Evolutionary conservation across 805 yeast species (phyloP).

Genomic region (Pichia gijzeniarum): DNA sequence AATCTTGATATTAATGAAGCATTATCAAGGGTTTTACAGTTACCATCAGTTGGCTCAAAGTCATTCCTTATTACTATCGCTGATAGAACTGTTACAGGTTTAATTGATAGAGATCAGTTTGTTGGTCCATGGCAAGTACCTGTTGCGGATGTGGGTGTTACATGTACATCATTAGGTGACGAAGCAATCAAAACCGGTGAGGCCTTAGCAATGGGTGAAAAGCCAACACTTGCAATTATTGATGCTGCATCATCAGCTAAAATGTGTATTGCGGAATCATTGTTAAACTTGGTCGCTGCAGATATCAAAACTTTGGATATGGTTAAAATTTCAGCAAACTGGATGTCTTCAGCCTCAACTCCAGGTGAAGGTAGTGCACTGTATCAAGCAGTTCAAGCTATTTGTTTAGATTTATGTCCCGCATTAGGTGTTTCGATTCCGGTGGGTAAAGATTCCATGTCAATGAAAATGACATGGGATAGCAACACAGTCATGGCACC

Average conservation of each 20-base stretch:
- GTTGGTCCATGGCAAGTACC: constrained; percentile 99
- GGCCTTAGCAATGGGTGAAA: constrained; percentile 96
- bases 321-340: constrained; percentile 89
- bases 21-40: constrained; percentile 69
- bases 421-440: constrained; percentile 88
- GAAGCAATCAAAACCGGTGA: constrained; percentile 77
- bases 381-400: constrained; percentile 95
- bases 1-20: constrained; percentile 52
- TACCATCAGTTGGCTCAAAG: constrained; percentile 95
- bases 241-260: constrained; percentile 89
- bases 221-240: constrained; percentile 83
- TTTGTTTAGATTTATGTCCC: constrained; percentile 92
- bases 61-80: constrained; percentile 95
- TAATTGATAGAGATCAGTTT: constrained; percentile 95
- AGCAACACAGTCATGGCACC: constrained; percentile 94
- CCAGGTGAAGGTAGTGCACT: constrained; percentile 92
- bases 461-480: constrained; percentile 98
- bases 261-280: constrained; percentile 92
- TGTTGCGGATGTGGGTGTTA: constrained; percentile 96
- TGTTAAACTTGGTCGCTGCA: constrained; percentile 83
- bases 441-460: constrained; percentile 98
- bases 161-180: constrained; percentile 83
- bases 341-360: constrained; percentile 98
- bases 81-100: constrained; percentile 95
- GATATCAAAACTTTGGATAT: constrained; percentile 69